Evolutionary conservation across 140 eudicot genomes (phyloP).

Genomic region (Ambrosia hybrid): DNA sequence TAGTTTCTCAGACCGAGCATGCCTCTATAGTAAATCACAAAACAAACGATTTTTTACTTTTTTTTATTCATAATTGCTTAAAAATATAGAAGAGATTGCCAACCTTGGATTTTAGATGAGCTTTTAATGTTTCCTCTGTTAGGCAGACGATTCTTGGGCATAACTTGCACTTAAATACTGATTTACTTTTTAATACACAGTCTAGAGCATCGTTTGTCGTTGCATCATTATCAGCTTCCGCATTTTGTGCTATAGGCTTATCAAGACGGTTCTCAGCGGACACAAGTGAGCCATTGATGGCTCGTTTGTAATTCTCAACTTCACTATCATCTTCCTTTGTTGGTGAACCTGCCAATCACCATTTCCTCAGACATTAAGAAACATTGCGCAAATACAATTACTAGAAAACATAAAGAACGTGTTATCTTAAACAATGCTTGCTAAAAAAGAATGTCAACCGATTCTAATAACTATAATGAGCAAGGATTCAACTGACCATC

Average conservation of each 20-base stretch:
- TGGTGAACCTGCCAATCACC: slow-evolving; percentile 53
- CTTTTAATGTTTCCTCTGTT: slow-evolving; percentile 72
- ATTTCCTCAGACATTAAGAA: slow-evolving; percentile 8
- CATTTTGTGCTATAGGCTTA: slow-evolving; percentile 10
- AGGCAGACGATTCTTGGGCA: slow-evolving; percentile 92
- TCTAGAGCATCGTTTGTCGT: slow-evolving; percentile 33
- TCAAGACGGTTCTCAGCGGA: slow-evolving; percentile 11
- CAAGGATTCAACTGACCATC: too few relatives aligned
- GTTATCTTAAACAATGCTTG: not conserved
- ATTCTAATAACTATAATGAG: too few relatives aligned
- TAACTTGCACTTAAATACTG: slow-evolving; percentile 89
- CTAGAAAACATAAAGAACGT: not conserved
- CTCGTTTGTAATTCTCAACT: slow-evolving; percentile 24
- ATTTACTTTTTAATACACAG: slow-evolving; percentile 67
- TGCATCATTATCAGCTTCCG: slow-evolving; percentile 31
- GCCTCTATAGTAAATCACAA: slow-evolving; percentile 50
- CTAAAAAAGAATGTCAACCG: too few relatives aligned
- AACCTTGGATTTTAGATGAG: slow-evolving; percentile 92
- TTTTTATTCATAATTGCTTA: not conserved
- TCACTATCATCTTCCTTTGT: slow-evolving; percentile 55
- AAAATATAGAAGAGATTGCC: slow-evolving; percentile 5
- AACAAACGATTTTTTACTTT: not conserved
- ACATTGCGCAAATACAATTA: not conserved
- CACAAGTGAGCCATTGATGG: not conserved
- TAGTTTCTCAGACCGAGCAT: slow-evolving; percentile 81